Evolutionary conservation across 2,329 filamentous ascomycete species (phyloP).

Genomic region (Trichophyton schoenleinii): DNA sequence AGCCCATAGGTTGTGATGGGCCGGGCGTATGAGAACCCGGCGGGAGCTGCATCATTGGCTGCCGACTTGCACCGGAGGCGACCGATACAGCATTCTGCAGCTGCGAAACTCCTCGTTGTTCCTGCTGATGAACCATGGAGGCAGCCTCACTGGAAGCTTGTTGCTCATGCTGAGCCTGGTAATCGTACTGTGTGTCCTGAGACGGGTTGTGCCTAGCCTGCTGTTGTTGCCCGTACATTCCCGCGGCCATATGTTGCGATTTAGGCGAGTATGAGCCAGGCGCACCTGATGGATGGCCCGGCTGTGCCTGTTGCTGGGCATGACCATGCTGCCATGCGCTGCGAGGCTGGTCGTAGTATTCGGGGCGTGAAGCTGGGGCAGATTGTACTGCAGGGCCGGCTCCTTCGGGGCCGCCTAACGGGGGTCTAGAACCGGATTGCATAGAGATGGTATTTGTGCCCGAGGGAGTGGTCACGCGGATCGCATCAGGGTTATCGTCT

Average conservation of each 20-base stretch:
- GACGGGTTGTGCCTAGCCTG: constrained; percentile 26
- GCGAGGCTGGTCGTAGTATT: constrained; percentile 31
- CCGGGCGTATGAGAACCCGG: constrained; percentile 32
- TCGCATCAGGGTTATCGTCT: constrained; percentile 87
- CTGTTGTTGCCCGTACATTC: constrained; percentile 20
- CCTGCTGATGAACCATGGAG: constrained; percentile 45
- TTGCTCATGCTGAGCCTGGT: constrained; percentile 33
- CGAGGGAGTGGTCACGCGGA: constrained; percentile 91
- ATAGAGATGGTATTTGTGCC: constrained; percentile 93
- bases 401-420: constrained; percentile 22
- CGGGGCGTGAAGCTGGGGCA: constrained; percentile 17
- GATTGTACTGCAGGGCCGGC: constrained; percentile 18
- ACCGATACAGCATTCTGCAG: constrained; percentile 53
- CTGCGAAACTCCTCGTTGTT: constrained; percentile 54
- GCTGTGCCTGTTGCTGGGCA: constrained; percentile 12
- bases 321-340: constrained; percentile 29
- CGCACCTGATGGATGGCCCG: constrained; percentile 14
- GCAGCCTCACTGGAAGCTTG: constrained; percentile 33
- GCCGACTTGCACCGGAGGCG: constrained; percentile 38
- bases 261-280: constrained; percentile 31
- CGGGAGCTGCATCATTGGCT: constrained; percentile 37
- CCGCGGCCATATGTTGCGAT: constrained; percentile 25
- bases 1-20: constrained; percentile 43
- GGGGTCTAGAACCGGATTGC: constrained; percentile 33
- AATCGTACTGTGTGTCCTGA: constrained; percentile 34